Evolutionary conservation across 1,139 yeast species (phyloP), one percentile per base, ranked within the genome.

Genomic region (Chernovozyma sophiae-reginae): DNA sequence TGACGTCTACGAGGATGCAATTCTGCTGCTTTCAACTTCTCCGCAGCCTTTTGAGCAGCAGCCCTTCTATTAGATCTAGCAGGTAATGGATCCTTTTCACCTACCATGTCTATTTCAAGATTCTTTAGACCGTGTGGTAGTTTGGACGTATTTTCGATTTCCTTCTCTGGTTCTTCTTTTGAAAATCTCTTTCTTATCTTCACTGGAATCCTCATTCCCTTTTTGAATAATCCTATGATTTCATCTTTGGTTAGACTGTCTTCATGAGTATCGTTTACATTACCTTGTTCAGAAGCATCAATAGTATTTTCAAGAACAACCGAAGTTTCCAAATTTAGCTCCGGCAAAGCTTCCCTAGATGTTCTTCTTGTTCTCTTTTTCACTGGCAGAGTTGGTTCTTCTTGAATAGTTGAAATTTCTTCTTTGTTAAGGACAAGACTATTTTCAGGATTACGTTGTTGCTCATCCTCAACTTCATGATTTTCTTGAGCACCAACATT

Each of bases 81-180:
- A 18, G 32, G 25, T 10, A 29, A 26, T 3, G 33, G 28, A 11
- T 25, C 24, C 4, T 35, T 38, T 23, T 34, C 35, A 28, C 50
- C 50, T 3, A 53, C 57, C 61, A 56, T 57, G 38, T 48, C 57
- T 30, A 52, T 59, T 39, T 43, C 49, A 39, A 46, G 48, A 36
- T 44, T 50, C 42, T 43, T 52, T 38, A 49, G 25, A 6, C 10
- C 11, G 6, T 40, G 35, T 5, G 32, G 26, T 33, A 40, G n/a
- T 40, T 42, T 40, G 32, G 30, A 28, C 6, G 6, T 16, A 14
- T 26, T 11, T 26, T 13, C 15, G 11, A 16, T 8, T 10, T 20
- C 23, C 10, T 20, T 20, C 8, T 20, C 23, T 10, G 6, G 23
- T 20, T 23, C 17, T 6, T 32, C 36, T 33, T 49, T 41, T 5